Evolutionary conservation across 768 basidiomycete species (phyloP).

Genomic region (Boletus fagicola): DNA sequence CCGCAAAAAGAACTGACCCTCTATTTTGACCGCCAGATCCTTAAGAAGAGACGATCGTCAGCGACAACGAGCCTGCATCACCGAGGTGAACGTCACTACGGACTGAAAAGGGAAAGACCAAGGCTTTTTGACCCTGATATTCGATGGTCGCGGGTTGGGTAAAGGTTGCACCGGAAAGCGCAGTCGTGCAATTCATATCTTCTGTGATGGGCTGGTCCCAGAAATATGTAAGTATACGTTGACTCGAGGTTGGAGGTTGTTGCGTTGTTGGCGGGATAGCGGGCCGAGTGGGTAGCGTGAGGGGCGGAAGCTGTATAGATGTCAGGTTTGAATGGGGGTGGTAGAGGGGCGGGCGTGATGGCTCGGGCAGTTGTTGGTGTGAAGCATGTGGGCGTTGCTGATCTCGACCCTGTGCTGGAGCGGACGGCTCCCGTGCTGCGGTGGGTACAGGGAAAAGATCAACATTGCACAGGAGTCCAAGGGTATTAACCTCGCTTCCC

Average conservation of each 20-base stretch:
- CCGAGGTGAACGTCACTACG: conserved; percentile 15
- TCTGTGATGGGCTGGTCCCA: conserved; percentile 46
- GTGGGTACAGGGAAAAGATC: conserved; percentile 66
- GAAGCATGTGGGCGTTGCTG: conserved; percentile 16
- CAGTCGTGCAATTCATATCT: conserved; percentile 42
- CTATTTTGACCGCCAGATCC: conserved; percentile 67
- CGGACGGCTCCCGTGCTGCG: conserved; percentile 8
- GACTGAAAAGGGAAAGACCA: conserved; percentile 68
- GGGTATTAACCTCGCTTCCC: conserved; percentile 56
- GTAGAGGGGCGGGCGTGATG: conserved; percentile 14
- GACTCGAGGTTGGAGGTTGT: conserved; percentile 12
- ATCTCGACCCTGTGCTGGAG: conserved; percentile 3
- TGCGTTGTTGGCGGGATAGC: conserved; percentile 3
- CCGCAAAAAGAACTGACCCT: conserved; percentile 67
- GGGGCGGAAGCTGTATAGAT: conserved; percentile 24
- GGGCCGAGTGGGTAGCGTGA: conserved; percentile 14
- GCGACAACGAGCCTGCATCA: not conserved
- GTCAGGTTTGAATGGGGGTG: conserved; percentile 15
- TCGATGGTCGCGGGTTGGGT: conserved; percentile 54
- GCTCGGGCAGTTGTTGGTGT: conserved; percentile 4
- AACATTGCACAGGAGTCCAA: conserved; percentile 73
- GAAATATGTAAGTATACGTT: conserved; percentile 45
- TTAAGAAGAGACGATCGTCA: conserved; percentile 23
- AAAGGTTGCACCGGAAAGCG: conserved; percentile 63
- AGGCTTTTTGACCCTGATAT: conserved; percentile 48